Evolutionary conservation across 768 basidiomycete species (phyloP).

Genomic region (Tylopilus sp.): DNA sequence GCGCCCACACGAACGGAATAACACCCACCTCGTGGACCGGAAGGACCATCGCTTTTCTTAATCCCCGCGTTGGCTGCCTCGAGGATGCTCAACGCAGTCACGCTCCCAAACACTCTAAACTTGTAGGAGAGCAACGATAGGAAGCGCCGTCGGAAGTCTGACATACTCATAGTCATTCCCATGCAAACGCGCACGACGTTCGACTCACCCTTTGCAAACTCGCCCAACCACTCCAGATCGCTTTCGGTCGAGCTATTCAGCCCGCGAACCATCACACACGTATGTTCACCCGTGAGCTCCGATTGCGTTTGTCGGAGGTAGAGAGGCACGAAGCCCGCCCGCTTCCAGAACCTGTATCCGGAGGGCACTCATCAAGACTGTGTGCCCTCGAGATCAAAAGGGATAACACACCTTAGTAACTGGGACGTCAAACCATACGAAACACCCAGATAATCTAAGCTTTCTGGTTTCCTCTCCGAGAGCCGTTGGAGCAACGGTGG

Average conservation of each 20-base stretch:
- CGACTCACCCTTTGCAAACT: conserved; percentile 76
- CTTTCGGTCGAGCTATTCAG: conserved; percentile 62
- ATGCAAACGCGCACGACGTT: too few species aligned
- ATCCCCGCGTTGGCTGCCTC: conserved; percentile 75
- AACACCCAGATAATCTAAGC: conserved; percentile 91
- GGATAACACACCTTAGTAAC: conserved; percentile 57
- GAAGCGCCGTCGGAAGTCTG: conserved; percentile 93
- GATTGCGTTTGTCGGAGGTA: conserved; percentile 93
- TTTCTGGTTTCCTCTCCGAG: conserved; percentile 85
- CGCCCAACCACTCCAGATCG: conserved; percentile 79
- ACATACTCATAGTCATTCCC: not conserved
- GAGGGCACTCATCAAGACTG: not conserved
- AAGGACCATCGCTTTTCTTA: conserved; percentile 38
- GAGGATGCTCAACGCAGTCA: conserved; percentile 82
- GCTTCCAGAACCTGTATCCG: conserved; percentile 85
- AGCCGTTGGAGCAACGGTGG: conserved; percentile 90
- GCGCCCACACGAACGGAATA: conserved; percentile 27
- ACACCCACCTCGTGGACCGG: conserved; percentile 19
- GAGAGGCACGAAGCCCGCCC: conserved; percentile 84
- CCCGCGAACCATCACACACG: conserved; percentile 91
- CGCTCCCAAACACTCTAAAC: conserved; percentile 90
- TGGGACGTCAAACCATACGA: conserved; percentile 91
- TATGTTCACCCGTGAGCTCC: conserved; percentile 95
- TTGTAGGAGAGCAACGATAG: conserved; percentile 86
- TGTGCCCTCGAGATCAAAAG: not conserved